Conservation (phyloP, 371 early-diverging fungal species). For the Umbelopsis sp. region DNA sequence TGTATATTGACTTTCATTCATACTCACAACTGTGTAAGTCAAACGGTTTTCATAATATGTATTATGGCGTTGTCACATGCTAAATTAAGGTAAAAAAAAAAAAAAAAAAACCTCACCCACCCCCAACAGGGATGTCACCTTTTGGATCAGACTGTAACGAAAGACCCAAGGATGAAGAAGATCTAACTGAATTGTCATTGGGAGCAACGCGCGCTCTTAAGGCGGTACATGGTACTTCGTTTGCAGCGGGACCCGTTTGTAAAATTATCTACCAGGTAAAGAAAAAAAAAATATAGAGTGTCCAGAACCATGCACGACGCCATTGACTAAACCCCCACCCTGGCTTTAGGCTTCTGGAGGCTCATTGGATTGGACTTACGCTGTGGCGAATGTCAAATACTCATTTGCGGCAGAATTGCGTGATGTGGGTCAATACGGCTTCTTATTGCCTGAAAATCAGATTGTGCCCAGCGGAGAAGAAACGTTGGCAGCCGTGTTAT, state of each 20-base stretch:
- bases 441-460: slow-evolving; percentile 50
- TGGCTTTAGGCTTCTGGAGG: slow-evolving; percentile 15
- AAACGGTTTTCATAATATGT: neutral
- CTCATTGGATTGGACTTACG: slow-evolving; percentile 34
- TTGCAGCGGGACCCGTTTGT: slow-evolving; percentile 60
- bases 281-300: too few species aligned
- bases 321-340: too few species aligned
- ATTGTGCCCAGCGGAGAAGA: slow-evolving; percentile 59
- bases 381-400: slow-evolving; percentile 48
- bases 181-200: slow-evolving; percentile 38
- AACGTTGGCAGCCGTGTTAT: slow-evolving; percentile 42
- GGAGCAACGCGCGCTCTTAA: slow-evolving; percentile 50
- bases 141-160: slow-evolving; percentile 46
- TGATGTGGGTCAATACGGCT: slow-evolving; percentile 55
- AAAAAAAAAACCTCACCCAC: too few species aligned
- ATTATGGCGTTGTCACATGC: slow-evolving; percentile 6
- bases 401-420: slow-evolving; percentile 62
- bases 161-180: slow-evolving; percentile 34
- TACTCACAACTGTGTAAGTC: slow-evolving; percentile 61
- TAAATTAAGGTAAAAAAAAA: neutral
- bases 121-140: slow-evolving; percentile 32
- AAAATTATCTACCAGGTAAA: slow-evolving; percentile 50
- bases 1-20: slow-evolving; percentile 61
- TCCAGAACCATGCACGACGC: neutral
- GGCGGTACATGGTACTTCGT: slow-evolving; percentile 50